Base-by-base conservation (phyloP, 2,329 filamentous ascomycete species). In the Aureobasidium sp. region DNA sequence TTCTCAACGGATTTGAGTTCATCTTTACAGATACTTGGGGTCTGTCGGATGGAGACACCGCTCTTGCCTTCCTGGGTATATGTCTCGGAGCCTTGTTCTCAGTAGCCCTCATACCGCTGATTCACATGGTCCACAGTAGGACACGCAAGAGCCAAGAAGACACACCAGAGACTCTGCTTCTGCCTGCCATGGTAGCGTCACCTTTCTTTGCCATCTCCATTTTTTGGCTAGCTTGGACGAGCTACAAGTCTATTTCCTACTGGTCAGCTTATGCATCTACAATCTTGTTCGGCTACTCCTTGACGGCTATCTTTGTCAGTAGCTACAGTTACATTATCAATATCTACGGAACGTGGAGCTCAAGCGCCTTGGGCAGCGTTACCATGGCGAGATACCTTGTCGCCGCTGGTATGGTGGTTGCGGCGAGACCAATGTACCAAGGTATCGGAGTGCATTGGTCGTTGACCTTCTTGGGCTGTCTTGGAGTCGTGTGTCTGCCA, bases 201-300 rank as follows among this genome's bases (percentile, higher is more conserved):
- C 67, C 69, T 0, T 65, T 74, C 10, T 71, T 79, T 4, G 76
- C 78, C 0, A 66, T 78, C 5, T 76, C 75, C 0, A 73, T 81
- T 2, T 81, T 81, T 63, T 80, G 78, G 78, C 73, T 81, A 11
- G 79, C 76, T 2, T 81, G 78, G 78, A 75, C 76, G 1, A 73
- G 74, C 1, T 71, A 75, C 36, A 64, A 71, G 0, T 62, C 55
- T 16, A 73, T 78, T 25, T 75, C 74, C 41, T 75, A 77, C 64
- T 79, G 78, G 70, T 77, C 75, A 0, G 72, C 74, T 3, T 74
- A 80, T 3, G 67, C 77, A 0, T 77, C 76, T 0, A 70, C 73
- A 0, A 67, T 70, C 0, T 54, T 78, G 0, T 79, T 81, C 39
- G 78, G 78, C 1, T 78, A 74, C 45, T 76, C 75, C 2, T 72